Evolutionary conservation across 495 filamentous ascomycete species (phyloP), one percentile per base, ranked within the genome.

Genomic region (Tuber magnatum): DNA sequence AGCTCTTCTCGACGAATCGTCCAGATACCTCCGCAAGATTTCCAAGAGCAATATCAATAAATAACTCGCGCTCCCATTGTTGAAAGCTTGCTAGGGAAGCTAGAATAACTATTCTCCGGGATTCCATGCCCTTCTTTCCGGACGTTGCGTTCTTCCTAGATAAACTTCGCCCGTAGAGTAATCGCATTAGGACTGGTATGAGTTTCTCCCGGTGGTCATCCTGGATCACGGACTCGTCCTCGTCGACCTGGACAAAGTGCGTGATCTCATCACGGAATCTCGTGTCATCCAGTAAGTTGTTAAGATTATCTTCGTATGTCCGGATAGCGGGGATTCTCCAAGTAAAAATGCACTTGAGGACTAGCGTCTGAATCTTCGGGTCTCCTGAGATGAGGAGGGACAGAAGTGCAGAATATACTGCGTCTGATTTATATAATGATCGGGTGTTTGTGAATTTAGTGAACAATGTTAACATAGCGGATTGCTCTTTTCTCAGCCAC

Each of bases 211-310:
- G 89, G 82, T 98, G 92, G 70, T 92, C 88, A 32, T 88, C 84
- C 80, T 91, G 90, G 69, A 97, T 90, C 73, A 89, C 84, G 77
- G 90, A 92, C 73, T 94, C 90, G 14, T 93, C 92, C 9, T 86
- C 82, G 18, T 86, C 87, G 42, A 88, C 84, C 80, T 93, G 92
- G 70, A 98, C 89, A 73, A 98, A 91, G 2, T 93, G 89, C 0
- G 93, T 88, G 22, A 98, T 88, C 83, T 97, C 93, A 80, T 98
- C 96, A 80, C 92, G 91, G 84, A 98, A 97, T 68, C 92, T 87
- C 4, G 92, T 88, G 75, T 98, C 95, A 78, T 99, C 96, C 22
- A 98, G 86, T 7, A 99, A 86, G 77, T 94, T 95, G 51, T 92
- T 87, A 12, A 99, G 86, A 76, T 93, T 92, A 78, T 97, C 94